Evolutionary conservation across 2,329 filamentous ascomycete species (phyloP), one percentile per base, ranked within the genome.

Genomic region (Stagonosporopsis chrysanthemi): DNA sequence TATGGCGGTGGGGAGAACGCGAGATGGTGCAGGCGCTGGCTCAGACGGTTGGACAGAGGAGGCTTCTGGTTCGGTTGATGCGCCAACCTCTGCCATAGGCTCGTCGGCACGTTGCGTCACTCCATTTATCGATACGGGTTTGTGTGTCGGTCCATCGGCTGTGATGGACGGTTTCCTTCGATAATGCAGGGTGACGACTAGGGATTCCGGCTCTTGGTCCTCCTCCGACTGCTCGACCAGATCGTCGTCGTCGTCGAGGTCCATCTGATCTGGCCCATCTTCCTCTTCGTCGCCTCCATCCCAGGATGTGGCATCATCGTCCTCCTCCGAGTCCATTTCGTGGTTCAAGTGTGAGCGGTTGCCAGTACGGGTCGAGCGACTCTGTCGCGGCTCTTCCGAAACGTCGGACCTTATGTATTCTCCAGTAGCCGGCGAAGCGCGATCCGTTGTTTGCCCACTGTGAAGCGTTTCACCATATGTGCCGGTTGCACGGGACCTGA

Each of bases 141-240:
- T 43, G n/a, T 38, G 26, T 26, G 36, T 26, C 11, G 31, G 19
- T 5, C 63, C 54, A 15, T 11, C 14, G 6, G 38, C 9, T 6
- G 36, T 42, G 15, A 11, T 33, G 7, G 24, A 26, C 7, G 39
- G 24, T 14, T 60, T 61, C 56, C 73, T 74, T 19, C 64, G 58
- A 42, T 73, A 73, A 28, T 66, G 65, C 24, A 97, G 81, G 73
- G 90, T 93, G 54, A 97, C 89, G 47, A 97, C 83, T 38, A 94
- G 82, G 64, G 87, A 91, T 65, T 82, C 81, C 12, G 51, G 41
- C 11, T 49, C 52, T 31, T 28, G 28, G 5, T 63, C 63, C 5
- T 59, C 75, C 71, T 86, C 82, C 35, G 79, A 61, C 19, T 56
- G 58, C 15, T 60, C 63, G 5, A 28, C 58, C 7, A 51, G 78